Conservation (phyloP, 1,284 basidiomycete genomes). For the Ustilago xerochloae region DNA sequence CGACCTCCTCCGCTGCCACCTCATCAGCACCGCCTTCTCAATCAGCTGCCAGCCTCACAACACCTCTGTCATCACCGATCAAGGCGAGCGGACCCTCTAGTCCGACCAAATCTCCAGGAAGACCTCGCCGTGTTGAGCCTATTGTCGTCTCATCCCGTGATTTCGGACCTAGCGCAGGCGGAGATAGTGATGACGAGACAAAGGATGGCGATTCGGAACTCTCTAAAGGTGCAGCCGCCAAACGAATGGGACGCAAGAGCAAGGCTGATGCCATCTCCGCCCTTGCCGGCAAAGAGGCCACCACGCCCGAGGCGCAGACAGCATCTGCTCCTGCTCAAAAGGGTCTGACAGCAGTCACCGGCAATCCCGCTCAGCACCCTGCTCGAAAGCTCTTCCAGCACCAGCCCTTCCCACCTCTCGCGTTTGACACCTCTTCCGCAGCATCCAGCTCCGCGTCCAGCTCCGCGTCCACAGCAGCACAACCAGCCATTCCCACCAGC, state of each 20-base stretch:
- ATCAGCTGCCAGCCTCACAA: constrained; percentile 17
- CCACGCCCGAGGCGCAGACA: constrained; percentile 1
- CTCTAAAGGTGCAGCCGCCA: constrained; percentile 31
- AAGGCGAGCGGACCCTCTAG: constrained; percentile 27
- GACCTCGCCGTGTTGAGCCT: constrained; percentile 40
- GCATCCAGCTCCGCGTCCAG: not conserved
- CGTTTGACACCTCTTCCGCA: constrained; percentile 16
- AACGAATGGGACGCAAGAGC: constrained; percentile 48
- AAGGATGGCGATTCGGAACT: constrained; percentile 34
- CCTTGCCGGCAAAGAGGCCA: constrained; percentile 22
- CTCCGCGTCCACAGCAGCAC: not conserved
- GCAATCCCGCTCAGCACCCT: constrained; percentile 44
- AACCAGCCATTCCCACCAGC: constrained; percentile 54
- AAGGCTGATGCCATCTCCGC: constrained; percentile 50
- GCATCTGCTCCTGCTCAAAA: constrained; percentile 3
- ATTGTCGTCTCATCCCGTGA: constrained; percentile 44
- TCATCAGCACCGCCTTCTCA: constrained; percentile 7
- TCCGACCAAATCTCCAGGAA: constrained; percentile 33
- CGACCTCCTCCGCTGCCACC: constrained; percentile 3
- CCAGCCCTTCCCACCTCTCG: constrained; percentile 34
- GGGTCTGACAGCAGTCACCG: constrained; percentile 7
- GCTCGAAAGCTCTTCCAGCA: constrained; percentile 43
- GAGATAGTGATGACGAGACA: constrained; percentile 32
- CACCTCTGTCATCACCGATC: constrained; percentile 30
- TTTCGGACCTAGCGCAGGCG: constrained; percentile 43